Evolutionary conservation across 2,329 filamentous ascomycete genomes (phyloP).

Genomic region (Trichoderma harzianum): DNA sequence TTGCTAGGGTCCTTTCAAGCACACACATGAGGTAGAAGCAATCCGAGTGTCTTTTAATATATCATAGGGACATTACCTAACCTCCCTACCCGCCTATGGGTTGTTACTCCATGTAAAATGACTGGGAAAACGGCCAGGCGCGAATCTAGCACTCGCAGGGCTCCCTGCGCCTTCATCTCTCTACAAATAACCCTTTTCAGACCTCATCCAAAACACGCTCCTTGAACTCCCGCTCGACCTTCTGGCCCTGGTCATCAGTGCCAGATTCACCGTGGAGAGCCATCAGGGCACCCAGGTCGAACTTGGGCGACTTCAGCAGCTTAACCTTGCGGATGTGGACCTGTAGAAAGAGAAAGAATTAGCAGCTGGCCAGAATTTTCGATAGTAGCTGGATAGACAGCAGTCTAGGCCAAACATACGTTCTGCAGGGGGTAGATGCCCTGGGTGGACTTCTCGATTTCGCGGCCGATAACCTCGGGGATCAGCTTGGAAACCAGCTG

Average conservation of each 20-base stretch:
- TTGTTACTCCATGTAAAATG: slow-evolving; percentile 45
- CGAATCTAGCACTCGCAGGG: slow-evolving; percentile 33
- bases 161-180: slow-evolving; percentile 32
- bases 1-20: neutral
- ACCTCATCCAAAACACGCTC: slow-evolving; percentile 92
- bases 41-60: slow-evolving; percentile 33
- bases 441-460: slow-evolving; percentile 99
- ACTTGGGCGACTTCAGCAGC: slow-evolving; percentile 97
- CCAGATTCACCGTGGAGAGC: slow-evolving; percentile 96
- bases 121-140: slow-evolving; percentile 41
- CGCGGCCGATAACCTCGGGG: slow-evolving; percentile 97
- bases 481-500: slow-evolving; percentile 99
- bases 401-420: slow-evolving; percentile 54
- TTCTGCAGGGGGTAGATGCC: slow-evolving; percentile 99
- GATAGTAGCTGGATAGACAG: neutral
- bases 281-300: slow-evolving; percentile 95
- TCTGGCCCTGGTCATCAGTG: slow-evolving; percentile 94
- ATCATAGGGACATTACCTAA: slow-evolving; percentile 40
- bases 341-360: slow-evolving; percentile 44
- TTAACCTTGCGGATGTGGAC: slow-evolving; percentile 99
- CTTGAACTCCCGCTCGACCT: slow-evolving; percentile 99
- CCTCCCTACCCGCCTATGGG: slow-evolving; percentile 36
- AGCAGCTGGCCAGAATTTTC: neutral
- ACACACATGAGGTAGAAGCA: slow-evolving; percentile 20
- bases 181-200: slow-evolving; percentile 54